Conservation (phyloP, 495 filamentous ascomycete genomes). For the Neohortaea acidophila region DNA sequence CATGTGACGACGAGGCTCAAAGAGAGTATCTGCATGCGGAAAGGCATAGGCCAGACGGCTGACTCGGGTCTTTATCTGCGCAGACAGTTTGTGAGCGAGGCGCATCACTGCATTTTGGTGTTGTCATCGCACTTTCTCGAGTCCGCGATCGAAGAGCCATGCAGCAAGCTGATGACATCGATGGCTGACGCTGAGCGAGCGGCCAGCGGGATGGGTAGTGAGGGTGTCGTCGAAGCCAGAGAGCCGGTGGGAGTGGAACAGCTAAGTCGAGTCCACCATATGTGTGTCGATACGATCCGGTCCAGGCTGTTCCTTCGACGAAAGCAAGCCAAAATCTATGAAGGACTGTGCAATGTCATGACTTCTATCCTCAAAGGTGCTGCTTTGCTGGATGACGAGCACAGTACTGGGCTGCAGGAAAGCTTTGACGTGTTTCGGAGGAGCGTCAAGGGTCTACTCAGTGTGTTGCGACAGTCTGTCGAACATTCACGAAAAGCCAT, state of each 20-base stretch:
- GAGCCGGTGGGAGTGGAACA: too few relatives aligned
- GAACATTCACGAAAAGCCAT: too few relatives aligned
- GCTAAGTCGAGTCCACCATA: too few relatives aligned
- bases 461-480: too few relatives aligned
- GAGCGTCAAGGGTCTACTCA: too few relatives aligned
- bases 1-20: slow-evolving; percentile 57
- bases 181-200: slow-evolving; percentile 45
- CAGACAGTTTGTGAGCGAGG: slow-evolving; percentile 49
- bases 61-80: too few relatives aligned
- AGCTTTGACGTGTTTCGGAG: too few relatives aligned
- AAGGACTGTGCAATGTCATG: slow-evolving; percentile 66
- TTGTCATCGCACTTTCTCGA: slow-evolving; percentile 64
- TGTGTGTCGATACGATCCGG: slow-evolving; percentile 66
- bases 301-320: slow-evolving; percentile 54
- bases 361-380: slow-evolving; percentile 39
- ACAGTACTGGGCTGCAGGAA: too few relatives aligned
- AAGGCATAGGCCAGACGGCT: too few relatives aligned
- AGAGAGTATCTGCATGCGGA: slow-evolving; percentile 23
- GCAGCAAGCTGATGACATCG: slow-evolving; percentile 51
- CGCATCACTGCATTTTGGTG: slow-evolving; percentile 58
- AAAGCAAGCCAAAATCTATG: slow-evolving; percentile 53
- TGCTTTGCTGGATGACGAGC: not conserved
- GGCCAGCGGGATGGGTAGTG: too few relatives aligned
- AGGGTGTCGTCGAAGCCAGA: too few relatives aligned
- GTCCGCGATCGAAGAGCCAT: slow-evolving; percentile 52